Percentiles rank a stretch among this genome's conserved stretches.
Conservation (phyloP, 140 eudicot species). For the Flaveria floridana region DNA sequence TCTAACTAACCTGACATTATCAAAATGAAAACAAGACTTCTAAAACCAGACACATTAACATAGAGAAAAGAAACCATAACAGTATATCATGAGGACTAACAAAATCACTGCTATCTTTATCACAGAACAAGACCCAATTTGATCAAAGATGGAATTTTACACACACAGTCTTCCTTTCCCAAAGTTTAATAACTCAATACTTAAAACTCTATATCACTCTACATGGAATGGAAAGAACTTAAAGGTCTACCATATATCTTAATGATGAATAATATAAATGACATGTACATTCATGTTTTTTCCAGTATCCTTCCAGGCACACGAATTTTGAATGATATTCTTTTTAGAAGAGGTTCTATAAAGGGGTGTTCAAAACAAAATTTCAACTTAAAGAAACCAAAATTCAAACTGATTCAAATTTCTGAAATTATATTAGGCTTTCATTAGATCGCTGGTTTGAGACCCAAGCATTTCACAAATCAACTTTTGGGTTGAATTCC, state of each 20-base stretch:
- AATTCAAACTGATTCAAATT: not conserved
- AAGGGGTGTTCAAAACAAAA: not conserved
- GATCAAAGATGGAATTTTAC: not conserved
- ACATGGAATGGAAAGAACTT: not conserved
- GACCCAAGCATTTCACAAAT: not conserved
- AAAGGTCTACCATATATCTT: slow-evolving; percentile 13
- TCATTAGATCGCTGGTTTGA: not conserved
- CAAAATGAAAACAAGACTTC: slow-evolving; percentile 2
- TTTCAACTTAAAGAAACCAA: not conserved
- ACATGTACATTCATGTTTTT: not conserved
- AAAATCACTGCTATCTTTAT: not conserved
- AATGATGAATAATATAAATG: not conserved
- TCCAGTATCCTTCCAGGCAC: not conserved
- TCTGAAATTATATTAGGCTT: not conserved
- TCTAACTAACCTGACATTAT: not conserved
- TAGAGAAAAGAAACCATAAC: not conserved
- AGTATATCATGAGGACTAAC: not conserved
- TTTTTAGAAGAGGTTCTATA: not conserved
- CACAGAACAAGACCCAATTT: not conserved
- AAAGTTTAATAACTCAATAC: not conserved
- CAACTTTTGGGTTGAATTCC: not conserved
- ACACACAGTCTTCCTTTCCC: not conserved
- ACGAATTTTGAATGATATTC: not conserved
- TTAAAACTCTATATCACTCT: not conserved
- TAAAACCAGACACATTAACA: slow-evolving; percentile 4